Percentiles rank a stretch among this genome's conserved stretches.
Conservation (phyloP, 2,329 filamentous ascomycete species). For the Claviceps fusiformis region DNA sequence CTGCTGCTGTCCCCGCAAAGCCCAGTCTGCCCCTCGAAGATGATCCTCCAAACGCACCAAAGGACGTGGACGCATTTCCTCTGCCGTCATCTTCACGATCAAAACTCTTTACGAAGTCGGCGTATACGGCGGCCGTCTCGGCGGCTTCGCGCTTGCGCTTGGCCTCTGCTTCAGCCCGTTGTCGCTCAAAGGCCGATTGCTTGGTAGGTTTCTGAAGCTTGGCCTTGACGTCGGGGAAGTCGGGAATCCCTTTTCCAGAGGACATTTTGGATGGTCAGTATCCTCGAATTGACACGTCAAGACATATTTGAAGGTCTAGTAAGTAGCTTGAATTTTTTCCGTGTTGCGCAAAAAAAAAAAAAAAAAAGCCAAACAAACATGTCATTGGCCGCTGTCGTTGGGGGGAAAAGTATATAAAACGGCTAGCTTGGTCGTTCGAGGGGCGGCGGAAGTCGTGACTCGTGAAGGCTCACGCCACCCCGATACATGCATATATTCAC, state of each 20-base stretch:
- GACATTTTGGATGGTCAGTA: constrained; percentile 24
- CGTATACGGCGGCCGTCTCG: constrained; percentile 75
- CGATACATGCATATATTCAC: constrained; percentile 8
- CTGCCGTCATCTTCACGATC: constrained; percentile 42
- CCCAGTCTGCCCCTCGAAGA: constrained; percentile 4
- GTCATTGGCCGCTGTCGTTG: background rate
- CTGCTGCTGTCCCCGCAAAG: background rate
- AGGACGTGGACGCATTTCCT: background rate
- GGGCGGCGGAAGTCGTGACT: background rate
- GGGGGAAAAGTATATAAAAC: no score
- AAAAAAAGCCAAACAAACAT: no score
- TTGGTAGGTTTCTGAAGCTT: constrained; percentile 72
- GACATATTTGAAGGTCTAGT: constrained; percentile 4
- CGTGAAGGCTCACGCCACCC: background rate
- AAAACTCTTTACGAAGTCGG: constrained; percentile 76
- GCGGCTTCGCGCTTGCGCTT: constrained; percentile 74
- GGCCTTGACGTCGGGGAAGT: constrained; percentile 59
- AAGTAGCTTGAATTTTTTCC: background rate
- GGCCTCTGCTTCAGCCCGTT: constrained; percentile 79
- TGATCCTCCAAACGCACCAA: constrained; percentile 11
- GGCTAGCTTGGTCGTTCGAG: no score
- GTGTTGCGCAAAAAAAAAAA: background rate
- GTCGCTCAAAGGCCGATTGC: constrained; percentile 77
- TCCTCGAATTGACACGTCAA: background rate
- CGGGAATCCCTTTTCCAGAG: constrained; percentile 31